phyloP scores from a whole-genome alignment of 2,329 filamentous ascomycete species.

The Domatiomyces catenatus region DNA sequence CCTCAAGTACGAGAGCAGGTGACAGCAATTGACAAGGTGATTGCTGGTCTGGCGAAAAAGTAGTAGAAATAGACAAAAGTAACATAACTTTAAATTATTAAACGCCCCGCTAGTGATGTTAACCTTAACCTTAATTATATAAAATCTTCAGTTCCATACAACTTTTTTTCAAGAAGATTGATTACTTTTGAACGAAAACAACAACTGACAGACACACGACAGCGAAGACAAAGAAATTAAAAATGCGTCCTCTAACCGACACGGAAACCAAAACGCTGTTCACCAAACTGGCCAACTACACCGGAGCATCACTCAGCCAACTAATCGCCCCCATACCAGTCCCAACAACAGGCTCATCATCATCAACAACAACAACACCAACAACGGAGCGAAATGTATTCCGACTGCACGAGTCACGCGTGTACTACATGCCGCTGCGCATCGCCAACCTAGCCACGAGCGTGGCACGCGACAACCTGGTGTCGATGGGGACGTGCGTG shows the following conservation, averaged over 20 bases:
- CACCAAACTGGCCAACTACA: slow-evolving; percentile 87
- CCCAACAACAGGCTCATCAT: slow-evolving; percentile 20
- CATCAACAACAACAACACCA: slow-evolving; percentile 44
- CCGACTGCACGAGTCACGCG: slow-evolving; percentile 62
- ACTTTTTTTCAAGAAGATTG: no score
- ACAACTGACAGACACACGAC: no score
- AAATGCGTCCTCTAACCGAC: slow-evolving; percentile 68
- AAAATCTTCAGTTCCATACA: no score
- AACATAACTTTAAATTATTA: no score
- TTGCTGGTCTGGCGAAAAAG: slow-evolving; percentile 22
- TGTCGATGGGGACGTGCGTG: slow-evolving; percentile 78
- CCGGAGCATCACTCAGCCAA: slow-evolving; percentile 69
- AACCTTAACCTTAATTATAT: no score
- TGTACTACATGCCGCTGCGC: slow-evolving; percentile 83
- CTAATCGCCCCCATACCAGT: slow-evolving; percentile 63
- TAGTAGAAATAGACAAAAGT: not conserved
- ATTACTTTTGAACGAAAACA: not conserved
- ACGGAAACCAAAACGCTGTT: slow-evolving; percentile 55
- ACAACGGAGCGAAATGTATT: slow-evolving; percentile 70
- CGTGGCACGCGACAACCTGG: slow-evolving; percentile 63
- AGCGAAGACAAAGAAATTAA: slow-evolving; percentile 16
- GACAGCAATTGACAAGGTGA: slow-evolving; percentile 51
- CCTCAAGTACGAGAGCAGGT: slow-evolving; percentile 69
- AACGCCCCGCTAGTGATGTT: no score
- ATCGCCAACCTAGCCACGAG: slow-evolving; percentile 84